These are phyloP conservation scores for Aspergillus campestris DNA, from an alignment of 495 filamentous ascomycete genomes.

Conservation along the genomic window DNA sequence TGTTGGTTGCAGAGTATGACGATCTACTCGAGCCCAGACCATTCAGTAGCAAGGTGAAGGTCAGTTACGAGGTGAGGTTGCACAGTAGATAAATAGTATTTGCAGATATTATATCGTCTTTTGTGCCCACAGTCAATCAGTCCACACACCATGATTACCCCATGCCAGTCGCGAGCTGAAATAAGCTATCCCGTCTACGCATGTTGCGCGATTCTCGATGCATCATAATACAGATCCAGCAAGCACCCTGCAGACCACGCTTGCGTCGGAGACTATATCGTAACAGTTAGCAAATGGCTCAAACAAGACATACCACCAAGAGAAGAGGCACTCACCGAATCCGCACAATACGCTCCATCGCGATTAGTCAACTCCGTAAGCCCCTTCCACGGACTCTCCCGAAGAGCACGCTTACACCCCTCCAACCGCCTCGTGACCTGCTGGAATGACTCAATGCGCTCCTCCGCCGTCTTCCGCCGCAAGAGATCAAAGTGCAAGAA, in stretches of 20 bases:
- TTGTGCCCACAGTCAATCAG: background rate
- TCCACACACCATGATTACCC: background rate
- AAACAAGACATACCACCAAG: background rate
- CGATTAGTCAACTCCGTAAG: conserved; percentile 91
- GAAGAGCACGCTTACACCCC: conserved; percentile 73
- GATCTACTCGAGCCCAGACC: too few relatives aligned
- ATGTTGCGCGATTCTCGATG: conserved; percentile 31
- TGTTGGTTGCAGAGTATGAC: too few relatives aligned
- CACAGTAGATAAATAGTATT: too few relatives aligned
- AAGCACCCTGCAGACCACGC: conserved; percentile 91
- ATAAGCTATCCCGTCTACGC: background rate
- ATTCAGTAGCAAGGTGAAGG: too few relatives aligned
- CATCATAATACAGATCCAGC: conserved; percentile 92
- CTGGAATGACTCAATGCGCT: conserved; percentile 79
- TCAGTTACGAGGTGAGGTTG: too few relatives aligned
- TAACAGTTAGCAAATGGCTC: conserved; percentile 6
- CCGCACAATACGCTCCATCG: conserved; percentile 69
- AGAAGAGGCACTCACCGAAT: conserved; percentile 60
- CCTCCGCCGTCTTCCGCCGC: conserved; percentile 52
- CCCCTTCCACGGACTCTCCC: conserved; percentile 77
- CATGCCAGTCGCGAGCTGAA: background rate
- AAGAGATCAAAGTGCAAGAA: conserved; percentile 82
- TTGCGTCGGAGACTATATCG: conserved; percentile 71
- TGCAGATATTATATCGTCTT: too few relatives aligned
- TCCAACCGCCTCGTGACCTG: conserved; percentile 78